phyloP scores from a whole-genome alignment of 1,284 basidiomycete genomes.

The Exobasidium rhododendri region DNA sequence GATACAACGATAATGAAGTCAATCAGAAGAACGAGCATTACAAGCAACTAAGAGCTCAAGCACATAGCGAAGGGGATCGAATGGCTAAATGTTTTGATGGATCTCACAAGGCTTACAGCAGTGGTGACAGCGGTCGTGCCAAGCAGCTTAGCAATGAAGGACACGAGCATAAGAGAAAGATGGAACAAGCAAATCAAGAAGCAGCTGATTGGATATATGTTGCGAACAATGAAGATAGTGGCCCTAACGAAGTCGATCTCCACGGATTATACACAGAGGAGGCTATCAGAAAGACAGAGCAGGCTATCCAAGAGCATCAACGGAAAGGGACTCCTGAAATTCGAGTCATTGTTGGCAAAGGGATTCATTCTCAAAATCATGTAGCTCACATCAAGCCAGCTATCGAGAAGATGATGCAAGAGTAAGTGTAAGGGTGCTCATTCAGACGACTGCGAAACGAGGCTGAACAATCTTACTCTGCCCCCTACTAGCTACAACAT shows the following conservation, averaged over 20 bases:
- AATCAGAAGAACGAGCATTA: slow-evolving; percentile 51
- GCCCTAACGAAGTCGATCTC: slow-evolving; percentile 59
- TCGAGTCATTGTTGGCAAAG: slow-evolving; percentile 80
- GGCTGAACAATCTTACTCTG: background rate
- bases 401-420: slow-evolving; percentile 79
- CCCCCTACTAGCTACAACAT: slow-evolving; percentile 61
- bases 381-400: slow-evolving; percentile 89
- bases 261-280: slow-evolving; percentile 93
- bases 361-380: slow-evolving; percentile 76
- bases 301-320: slow-evolving; percentile 69
- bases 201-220: slow-evolving; percentile 86
- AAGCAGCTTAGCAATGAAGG: slow-evolving; percentile 81
- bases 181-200: slow-evolving; percentile 77
- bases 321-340: slow-evolving; percentile 67
- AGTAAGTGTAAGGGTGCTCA: slow-evolving; percentile 58
- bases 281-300: slow-evolving; percentile 55
- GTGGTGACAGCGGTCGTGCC: slow-evolving; percentile 72
- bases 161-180: slow-evolving; percentile 73
- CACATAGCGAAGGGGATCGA: slow-evolving; percentile 45
- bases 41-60: slow-evolving; percentile 43
- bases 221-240: slow-evolving; percentile 22
- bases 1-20: slow-evolving; percentile 29
- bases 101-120: slow-evolving; percentile 62
- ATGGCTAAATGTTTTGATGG: slow-evolving; percentile 50
- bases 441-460: background rate